Percentiles rank a stretch among this genome's conserved stretches.
These are phyloP conservation scores for Exophiala spinifera DNA, from an alignment of 2,329 filamentous ascomycete species.

Conservation along the genomic window DNA sequence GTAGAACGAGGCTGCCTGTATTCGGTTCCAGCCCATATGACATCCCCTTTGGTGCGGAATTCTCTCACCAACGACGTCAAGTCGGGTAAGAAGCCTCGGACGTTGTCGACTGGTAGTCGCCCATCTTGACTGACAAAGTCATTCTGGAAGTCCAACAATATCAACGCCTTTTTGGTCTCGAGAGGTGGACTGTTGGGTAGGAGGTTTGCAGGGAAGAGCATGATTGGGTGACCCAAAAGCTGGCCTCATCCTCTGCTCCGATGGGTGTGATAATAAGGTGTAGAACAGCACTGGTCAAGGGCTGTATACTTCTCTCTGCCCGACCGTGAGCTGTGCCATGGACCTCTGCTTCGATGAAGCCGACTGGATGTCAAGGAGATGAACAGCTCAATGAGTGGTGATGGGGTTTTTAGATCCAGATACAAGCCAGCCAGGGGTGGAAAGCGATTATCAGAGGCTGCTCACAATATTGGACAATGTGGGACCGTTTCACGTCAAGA, in stretches of 20 bases:
- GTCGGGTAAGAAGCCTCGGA: constrained; percentile 64
- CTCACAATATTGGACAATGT: no score
- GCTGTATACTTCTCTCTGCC: background rate
- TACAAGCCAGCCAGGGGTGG: no score
- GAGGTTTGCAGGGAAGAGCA: constrained; percentile 27
- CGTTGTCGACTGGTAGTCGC: constrained; percentile 62
- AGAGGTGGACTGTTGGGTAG: constrained; percentile 44
- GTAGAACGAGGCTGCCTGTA: constrained; percentile 62
- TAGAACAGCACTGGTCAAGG: background rate
- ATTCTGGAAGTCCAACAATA: constrained; percentile 85
- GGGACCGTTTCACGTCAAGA: no score
- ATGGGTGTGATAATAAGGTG: background rate
- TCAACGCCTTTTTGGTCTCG: constrained; percentile 64
- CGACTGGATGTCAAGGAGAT: background rate
- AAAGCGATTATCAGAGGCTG: no score
- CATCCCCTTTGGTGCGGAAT: constrained; percentile 69
- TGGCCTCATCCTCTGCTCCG: constrained; percentile 13
- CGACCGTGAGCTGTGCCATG: background rate
- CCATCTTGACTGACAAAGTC: constrained; percentile 74
- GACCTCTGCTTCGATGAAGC: background rate
- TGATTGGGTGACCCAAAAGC: constrained; percentile 1
- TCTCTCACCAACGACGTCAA: constrained; percentile 64
- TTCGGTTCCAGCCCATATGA: constrained; percentile 82
- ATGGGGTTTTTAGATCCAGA: background rate
- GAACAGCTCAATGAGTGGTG: background rate